A percentile compares a stretch with the other conserved stretches of the same genome.
These are phyloP conservation scores for Cladophialophora carrionii DNA, from an alignment of 2,329 filamentous ascomycete species.

Conservation along the genomic window DNA sequence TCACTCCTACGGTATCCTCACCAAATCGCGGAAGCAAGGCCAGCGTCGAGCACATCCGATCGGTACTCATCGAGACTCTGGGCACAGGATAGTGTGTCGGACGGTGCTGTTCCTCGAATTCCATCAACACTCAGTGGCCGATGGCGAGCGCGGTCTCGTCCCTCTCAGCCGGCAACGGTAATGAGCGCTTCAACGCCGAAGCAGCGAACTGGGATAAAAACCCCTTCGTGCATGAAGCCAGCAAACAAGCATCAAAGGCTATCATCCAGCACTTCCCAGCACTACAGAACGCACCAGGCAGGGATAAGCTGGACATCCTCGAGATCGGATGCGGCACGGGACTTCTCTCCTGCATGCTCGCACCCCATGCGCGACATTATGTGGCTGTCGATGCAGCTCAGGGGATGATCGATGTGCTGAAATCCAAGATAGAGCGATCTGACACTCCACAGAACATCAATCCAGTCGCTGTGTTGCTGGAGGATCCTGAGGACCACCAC, in stretches of 20 bases:
- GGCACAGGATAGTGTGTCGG: neutral
- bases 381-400: conserved; percentile 59
- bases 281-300: conserved; percentile 36
- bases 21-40: neutral
- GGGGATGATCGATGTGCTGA: conserved; percentile 60
- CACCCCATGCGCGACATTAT: conserved; percentile 53
- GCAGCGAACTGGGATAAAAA: conserved; percentile 61
- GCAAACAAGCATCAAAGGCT: conserved; percentile 51
- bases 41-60: neutral
- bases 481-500: conserved; percentile 54
- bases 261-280: conserved; percentile 49
- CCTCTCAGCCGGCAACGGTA: conserved; percentile 37
- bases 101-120: neutral
- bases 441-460: conserved; percentile 49
- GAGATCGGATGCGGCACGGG: conserved; percentile 63
- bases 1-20: neutral
- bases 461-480: conserved; percentile 53
- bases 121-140: neutral
- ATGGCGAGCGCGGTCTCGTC: conserved; percentile 37
- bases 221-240: conserved; percentile 53
- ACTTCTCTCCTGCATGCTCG: conserved; percentile 55
- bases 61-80: neutral
- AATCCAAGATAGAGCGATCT: conserved; percentile 47
- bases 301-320: conserved; percentile 52
- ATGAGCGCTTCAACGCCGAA: conserved; percentile 59